Percentiles rank a stretch among this genome's conserved stretches.
Evolutionary conservation across 2,329 filamentous ascomycete species (phyloP).

Genomic region (Cercospora brassicicola): DNA sequence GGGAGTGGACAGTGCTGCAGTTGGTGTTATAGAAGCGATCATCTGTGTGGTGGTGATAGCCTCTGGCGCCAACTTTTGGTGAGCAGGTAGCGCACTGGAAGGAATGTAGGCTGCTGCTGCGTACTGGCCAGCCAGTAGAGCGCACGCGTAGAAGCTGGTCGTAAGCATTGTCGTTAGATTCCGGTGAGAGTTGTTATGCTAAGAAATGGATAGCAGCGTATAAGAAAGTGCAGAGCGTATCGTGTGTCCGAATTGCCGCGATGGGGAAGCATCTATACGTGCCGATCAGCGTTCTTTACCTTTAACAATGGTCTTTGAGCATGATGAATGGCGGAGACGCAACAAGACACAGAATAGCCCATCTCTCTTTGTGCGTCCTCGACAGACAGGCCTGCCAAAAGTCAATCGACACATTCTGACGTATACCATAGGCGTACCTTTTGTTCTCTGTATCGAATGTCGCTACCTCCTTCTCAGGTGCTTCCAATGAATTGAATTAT

Average conservation of each 20-base stretch:
- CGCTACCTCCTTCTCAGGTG: too few relatives aligned
- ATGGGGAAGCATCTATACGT: neutral
- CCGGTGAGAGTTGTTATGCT: neutral
- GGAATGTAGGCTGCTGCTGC: constrained; percentile 7
- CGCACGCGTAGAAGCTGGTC: neutral
- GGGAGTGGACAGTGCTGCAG: neutral
- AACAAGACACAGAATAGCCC: neutral
- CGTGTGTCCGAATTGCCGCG: neutral
- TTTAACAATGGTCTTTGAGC: neutral
- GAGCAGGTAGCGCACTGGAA: neutral
- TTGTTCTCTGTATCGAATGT: neutral
- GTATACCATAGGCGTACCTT: neutral
- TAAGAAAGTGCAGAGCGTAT: neutral
- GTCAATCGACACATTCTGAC: constrained; percentile 1
- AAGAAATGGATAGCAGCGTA: neutral
- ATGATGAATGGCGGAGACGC: neutral
- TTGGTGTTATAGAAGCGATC: neutral
- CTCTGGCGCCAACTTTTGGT: neutral
- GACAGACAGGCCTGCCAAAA: neutral
- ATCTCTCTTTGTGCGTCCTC: neutral
- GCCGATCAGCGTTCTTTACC: neutral
- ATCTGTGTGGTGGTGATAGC: neutral
- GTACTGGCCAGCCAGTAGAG: constrained; percentile 9
- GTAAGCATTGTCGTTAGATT: neutral
- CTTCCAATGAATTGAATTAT: too few relatives aligned